phyloP scores from a whole-genome alignment of 495 filamentous ascomycete genomes.

The Darksidea phi region DNA sequence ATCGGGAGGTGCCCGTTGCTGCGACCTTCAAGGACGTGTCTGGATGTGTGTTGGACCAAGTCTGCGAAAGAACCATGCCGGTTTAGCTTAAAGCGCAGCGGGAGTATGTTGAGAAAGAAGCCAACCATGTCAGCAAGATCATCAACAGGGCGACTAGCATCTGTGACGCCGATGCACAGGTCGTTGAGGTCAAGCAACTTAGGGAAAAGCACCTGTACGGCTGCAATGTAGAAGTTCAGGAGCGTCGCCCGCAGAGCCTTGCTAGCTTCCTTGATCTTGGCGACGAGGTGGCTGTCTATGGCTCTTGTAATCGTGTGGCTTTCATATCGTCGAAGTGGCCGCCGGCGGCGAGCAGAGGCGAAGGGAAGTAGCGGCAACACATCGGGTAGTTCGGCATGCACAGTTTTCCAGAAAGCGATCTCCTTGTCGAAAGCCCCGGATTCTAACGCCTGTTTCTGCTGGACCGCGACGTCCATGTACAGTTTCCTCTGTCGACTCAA shows the following conservation, averaged over 20 bases:
- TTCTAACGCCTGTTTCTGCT: background rate
- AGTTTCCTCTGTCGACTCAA: background rate
- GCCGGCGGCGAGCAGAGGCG: background rate
- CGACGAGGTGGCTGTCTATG: background rate
- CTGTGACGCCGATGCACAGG: slow-evolving; percentile 3
- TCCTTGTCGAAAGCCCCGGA: background rate
- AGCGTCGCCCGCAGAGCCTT: background rate
- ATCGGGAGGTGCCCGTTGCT: background rate
- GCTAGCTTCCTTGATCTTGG: background rate
- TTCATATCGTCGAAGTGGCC: background rate
- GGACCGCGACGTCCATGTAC: background rate
- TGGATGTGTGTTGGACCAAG: background rate
- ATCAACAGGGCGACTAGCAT: background rate
- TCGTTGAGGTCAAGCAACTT: background rate
- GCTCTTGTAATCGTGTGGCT: background rate
- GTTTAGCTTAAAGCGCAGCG: background rate
- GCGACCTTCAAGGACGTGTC: background rate
- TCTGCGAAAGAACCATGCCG: background rate
- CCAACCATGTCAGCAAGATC: background rate
- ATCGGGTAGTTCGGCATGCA: background rate
- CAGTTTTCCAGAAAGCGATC: background rate
- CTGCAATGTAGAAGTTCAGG: background rate
- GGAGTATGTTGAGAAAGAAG: background rate
- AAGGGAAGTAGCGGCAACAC: background rate
- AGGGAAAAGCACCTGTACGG: background rate